These are phyloP conservation scores for Letharia columbiana DNA, from an alignment of 495 filamentous ascomycete genomes.

Conservation along the genomic window DNA sequence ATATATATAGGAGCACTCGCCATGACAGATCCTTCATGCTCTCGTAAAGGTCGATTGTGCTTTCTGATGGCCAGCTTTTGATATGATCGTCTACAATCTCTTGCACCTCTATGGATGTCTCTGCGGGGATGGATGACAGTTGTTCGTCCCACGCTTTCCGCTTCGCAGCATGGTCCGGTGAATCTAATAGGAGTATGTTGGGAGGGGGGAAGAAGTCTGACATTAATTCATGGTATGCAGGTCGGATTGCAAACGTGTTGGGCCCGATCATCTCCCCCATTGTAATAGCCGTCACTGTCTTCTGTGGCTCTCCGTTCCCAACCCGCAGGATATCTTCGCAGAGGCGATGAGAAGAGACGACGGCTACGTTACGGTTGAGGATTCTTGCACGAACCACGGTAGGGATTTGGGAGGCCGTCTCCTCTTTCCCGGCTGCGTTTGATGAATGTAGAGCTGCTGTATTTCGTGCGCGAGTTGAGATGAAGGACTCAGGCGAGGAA, in stretches of 20 bases:
- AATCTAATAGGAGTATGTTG: constrained; percentile 22
- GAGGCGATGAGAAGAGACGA: constrained; percentile 20
- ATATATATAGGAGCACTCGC: constrained; percentile 24
- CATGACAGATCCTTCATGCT: constrained; percentile 28
- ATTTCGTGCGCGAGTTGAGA: constrained; percentile 16
- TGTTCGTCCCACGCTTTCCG: constrained; percentile 18
- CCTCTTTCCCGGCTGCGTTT: constrained; percentile 11
- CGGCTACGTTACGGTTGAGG: constrained; percentile 22
- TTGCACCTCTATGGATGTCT: background rate
- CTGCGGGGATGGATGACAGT: constrained; percentile 7
- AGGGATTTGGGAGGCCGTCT: constrained; percentile 6
- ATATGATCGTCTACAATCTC: constrained; percentile 3
- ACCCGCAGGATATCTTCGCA: too few species aligned
- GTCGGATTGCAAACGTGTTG: constrained; percentile 12
- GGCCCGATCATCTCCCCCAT: background rate
- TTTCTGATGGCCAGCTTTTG: background rate
- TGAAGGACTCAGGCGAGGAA: constrained; percentile 22
- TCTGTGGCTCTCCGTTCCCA: too few species aligned
- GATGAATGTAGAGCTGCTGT: constrained; percentile 14
- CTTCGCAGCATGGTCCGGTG: constrained; percentile 9
- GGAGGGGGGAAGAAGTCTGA: constrained; percentile 25
- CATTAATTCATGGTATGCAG: constrained; percentile 24
- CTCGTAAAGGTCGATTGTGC: constrained; percentile 26
- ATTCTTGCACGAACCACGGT: constrained; percentile 19
- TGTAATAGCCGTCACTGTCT: constrained; percentile 15